phyloP scores from a whole-genome alignment of 352 stramenopile species.

The Globisporangium cederbergense region DNA sequence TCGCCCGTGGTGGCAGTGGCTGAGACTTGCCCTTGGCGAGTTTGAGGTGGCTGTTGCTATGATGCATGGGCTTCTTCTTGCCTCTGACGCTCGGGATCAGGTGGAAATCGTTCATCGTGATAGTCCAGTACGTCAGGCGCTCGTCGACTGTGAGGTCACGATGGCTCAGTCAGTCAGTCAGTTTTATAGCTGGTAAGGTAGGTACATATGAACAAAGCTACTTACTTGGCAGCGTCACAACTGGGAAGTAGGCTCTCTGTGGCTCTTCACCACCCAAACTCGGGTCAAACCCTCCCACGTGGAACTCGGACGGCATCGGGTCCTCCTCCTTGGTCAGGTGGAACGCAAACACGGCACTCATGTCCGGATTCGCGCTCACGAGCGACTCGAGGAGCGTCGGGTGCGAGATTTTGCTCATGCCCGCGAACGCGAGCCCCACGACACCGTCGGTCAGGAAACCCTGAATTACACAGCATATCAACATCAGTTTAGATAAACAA shows the following conservation, averaged over 20 bases:
- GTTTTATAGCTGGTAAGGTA: neutral
- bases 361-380: slow-evolving; percentile 20
- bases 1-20: neutral
- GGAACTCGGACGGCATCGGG: slow-evolving; percentile 34
- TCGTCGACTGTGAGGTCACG: slow-evolving; percentile 13
- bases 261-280: slow-evolving; percentile 26
- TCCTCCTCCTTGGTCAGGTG: slow-evolving; percentile 29
- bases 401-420: slow-evolving; percentile 48
- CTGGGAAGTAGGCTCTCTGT: slow-evolving; percentile 36
- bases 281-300: slow-evolving; percentile 48
- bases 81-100: slow-evolving; percentile 17
- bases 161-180: neutral
- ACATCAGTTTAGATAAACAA: neutral
- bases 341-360: slow-evolving; percentile 44
- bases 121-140: slow-evolving; percentile 49
- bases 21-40: too few relatives aligned
- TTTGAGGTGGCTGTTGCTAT: neutral
- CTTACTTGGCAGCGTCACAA: slow-evolving; percentile 33
- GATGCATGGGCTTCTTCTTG: neutral
- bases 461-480: slow-evolving; percentile 7
- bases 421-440: slow-evolving; percentile 42
- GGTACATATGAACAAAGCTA: neutral
- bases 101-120: slow-evolving; percentile 38
- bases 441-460: slow-evolving; percentile 53
- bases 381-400: slow-evolving; percentile 40